Conservation (phyloP, 73 alveolate species). For the Blepharisma japonicum region DNA sequence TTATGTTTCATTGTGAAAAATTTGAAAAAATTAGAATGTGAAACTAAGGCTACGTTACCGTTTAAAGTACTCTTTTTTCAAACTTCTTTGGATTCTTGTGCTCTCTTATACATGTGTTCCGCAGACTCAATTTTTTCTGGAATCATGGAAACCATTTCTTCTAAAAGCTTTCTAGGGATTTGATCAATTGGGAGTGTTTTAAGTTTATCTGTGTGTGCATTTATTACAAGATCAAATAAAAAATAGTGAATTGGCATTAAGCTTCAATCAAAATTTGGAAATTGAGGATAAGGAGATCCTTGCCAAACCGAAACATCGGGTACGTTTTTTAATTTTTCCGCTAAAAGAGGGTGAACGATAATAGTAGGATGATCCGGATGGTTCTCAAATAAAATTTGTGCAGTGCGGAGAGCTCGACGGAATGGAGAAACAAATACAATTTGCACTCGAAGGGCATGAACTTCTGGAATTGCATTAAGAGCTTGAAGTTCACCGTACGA, state of each 20-base stretch:
- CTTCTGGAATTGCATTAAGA: not conserved
- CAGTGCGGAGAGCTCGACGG: conserved; percentile 14
- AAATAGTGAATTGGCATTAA: not conserved
- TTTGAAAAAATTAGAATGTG: conserved; percentile 27
- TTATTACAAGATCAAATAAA: conserved; percentile 19
- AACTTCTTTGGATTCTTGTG: conserved; percentile 8
- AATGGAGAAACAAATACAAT: conserved; percentile 10
- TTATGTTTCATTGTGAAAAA: conserved; percentile 11
- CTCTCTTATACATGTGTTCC: conserved; percentile 9
- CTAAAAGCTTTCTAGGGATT: not conserved
- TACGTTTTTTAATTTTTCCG: conserved; percentile 10
- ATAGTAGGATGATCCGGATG: conserved; percentile 19
- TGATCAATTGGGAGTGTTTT: not conserved
- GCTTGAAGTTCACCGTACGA: conserved; percentile 14
- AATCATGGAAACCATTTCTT: not conserved
- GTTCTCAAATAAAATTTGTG: conserved; percentile 8
- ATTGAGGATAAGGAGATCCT: conserved; percentile 10
- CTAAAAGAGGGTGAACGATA: conserved; percentile 8
- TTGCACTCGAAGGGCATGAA: conserved; percentile 3
- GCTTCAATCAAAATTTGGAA: conserved; percentile 21
- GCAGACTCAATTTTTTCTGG: conserved; percentile 15
- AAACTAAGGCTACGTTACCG: conserved; percentile 16
- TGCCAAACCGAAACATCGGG: conserved; percentile 22
- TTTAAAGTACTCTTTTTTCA: conserved; percentile 7
- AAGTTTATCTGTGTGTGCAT: not conserved